Evolutionary conservation across 805 yeast species (phyloP).

Genomic region (Candida endomychidarum): DNA sequence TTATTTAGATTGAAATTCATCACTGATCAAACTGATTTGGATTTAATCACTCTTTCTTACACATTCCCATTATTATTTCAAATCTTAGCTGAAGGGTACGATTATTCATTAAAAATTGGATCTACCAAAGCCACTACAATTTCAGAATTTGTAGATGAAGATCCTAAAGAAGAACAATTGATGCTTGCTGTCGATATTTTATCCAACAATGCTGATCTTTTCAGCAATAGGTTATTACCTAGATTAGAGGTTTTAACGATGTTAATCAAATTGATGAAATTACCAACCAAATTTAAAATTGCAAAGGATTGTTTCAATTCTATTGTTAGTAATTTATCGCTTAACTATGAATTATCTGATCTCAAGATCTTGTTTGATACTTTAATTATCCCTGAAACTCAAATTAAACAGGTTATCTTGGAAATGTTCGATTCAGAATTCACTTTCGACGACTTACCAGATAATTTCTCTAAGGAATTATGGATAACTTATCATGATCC

Average conservation of each 20-base stretch:
- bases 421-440: conserved; percentile 87
- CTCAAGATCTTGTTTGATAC: conserved; percentile 55
- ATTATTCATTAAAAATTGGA: conserved; percentile 47
- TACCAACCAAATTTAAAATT: conserved; percentile 75
- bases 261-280: conserved; percentile 62
- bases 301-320: conserved; percentile 83
- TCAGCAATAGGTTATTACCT: conserved; percentile 67
- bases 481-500: conserved; percentile 80
- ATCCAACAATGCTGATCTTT: conserved; percentile 63
- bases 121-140: conserved; percentile 51
- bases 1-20: conserved; percentile 74
- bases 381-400: conserved; percentile 58
- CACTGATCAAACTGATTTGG: conserved; percentile 71
- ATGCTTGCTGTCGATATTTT: conserved; percentile 75
- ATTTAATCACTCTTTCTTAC: conserved; percentile 66
- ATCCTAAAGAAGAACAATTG: conserved; percentile 85
- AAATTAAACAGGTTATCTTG: conserved; percentile 75
- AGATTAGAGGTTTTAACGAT: conserved; percentile 62
- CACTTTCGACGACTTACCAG: conserved; percentile 48
- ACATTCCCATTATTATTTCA: conserved; percentile 70
- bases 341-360: conserved; percentile 57
- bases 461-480: conserved; percentile 60
- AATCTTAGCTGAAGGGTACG: conserved; percentile 66
- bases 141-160: conserved; percentile 76
- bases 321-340: conserved; percentile 72